A percentile compares a stretch with the other conserved stretches of the same genome.
Conservation (phyloP, 83 land plant species). For the Diphasiastrum complanatum region DNA sequence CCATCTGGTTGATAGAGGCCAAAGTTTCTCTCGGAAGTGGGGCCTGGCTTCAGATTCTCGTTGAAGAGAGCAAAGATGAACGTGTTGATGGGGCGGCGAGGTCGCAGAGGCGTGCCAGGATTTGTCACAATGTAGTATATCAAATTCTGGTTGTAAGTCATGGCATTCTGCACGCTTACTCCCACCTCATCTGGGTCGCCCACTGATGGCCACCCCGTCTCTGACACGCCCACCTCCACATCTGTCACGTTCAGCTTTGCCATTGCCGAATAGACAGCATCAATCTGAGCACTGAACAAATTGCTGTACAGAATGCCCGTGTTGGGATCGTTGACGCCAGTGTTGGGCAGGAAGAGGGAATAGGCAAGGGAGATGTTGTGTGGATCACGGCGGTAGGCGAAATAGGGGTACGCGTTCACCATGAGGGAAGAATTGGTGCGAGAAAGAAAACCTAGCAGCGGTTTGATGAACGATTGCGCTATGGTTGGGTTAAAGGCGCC, state of each 20-base stretch:
- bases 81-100: slow-evolving; percentile 27
- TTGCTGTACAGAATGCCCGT: slow-evolving; percentile 28
- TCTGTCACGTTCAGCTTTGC: slow-evolving; percentile 25
- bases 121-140: slow-evolving; percentile 14
- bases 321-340: slow-evolving; percentile 20
- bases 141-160: slow-evolving; percentile 34
- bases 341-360: slow-evolving; percentile 25
- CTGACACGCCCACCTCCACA: slow-evolving; percentile 35
- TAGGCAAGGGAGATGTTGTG: slow-evolving; percentile 35
- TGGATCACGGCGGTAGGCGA: slow-evolving; percentile 30
- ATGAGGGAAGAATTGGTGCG: slow-evolving; percentile 42
- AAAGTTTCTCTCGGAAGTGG: slow-evolving; percentile 48
- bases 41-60: slow-evolving; percentile 56
- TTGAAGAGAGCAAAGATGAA: slow-evolving; percentile 54
- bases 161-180: slow-evolving; percentile 31
- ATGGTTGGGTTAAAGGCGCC: slow-evolving; percentile 30
- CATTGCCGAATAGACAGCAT: slow-evolving; percentile 39
- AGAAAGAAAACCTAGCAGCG: slow-evolving; percentile 29
- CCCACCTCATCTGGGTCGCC: slow-evolving; percentile 32
- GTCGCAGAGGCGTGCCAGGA: slow-evolving; percentile 48
- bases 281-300: slow-evolving; percentile 44
- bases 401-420: slow-evolving; percentile 53
- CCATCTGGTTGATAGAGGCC: slow-evolving; percentile 59
- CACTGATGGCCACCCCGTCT: slow-evolving; percentile 60
- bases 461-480: slow-evolving; percentile 17